Base-by-base conservation (phyloP, 208 protist species). In the Trypanosoma theileri region DNA sequence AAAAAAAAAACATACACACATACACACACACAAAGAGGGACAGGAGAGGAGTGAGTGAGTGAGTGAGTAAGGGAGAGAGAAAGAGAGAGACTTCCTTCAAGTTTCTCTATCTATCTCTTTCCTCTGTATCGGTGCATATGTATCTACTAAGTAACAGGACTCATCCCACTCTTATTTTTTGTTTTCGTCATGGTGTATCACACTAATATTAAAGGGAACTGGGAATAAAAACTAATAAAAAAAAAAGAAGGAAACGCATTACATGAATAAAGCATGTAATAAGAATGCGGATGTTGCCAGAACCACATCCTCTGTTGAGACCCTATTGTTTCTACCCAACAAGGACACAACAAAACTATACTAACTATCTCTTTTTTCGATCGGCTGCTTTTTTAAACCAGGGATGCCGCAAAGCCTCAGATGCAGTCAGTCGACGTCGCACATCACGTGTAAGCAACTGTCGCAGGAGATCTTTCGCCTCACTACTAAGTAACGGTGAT, bases 381-480 rank as follows among this genome's bases (percentile, higher is more conserved):
- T 13, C n/a, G 0, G 9, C 21, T 24, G 42, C 46, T 22, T 59
- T 71, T 16, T 52, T 66, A 45, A 78, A 78, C 72, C 72, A 78
- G 3, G 57, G 51, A 55, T 78, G 72, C 13, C 59, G 26, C 22
- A 78, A 24, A 4, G 66, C 72, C 48, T 78, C 45, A 21, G 45
- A 31, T 56, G 66, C 66, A 6, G 65, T 60, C 12, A 41, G 56
- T 13, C 72, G 54, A 35, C 16, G 40, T 4, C 59, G 50, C 1
- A 52, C 22, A 19, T 72, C 65, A 40, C 59, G 54, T 28, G 54
- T 71, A 7, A 78, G 54, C 31, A 78, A 28, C 13, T 51, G 40
- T 11, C 44, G 35, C 24, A 78, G 44, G 1, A 78, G 59, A 61
- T 78, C 58, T 35, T 58, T 71, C 1, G 59, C 72, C 11, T 60